Base-by-base conservation (phyloP, 2,329 filamentous ascomycete genomes). In the Thielaviopsis ethacetica region DNA sequence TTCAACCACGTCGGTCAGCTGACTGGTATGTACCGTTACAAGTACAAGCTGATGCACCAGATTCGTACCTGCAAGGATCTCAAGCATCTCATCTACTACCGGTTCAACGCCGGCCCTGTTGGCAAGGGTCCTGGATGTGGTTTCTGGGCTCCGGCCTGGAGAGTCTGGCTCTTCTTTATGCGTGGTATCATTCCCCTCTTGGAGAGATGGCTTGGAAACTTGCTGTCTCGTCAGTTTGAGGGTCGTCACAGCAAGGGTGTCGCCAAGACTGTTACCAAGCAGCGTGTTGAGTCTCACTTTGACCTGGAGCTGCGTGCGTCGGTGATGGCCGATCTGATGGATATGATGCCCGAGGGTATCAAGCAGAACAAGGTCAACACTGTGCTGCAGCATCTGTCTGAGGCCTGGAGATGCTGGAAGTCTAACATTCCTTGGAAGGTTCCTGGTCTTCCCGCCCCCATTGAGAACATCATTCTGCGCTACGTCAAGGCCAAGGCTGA, bases 351-450 rank as follows among this genome's bases (percentile, higher is more conserved):
- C 0, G 94, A 98, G 70, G 93, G 93, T 64, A 97, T 98, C 75
- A 96, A 96, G 71, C 93, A 98, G 70, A 98, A 93, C 76, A 98
- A 98, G 74, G 90, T 98, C 71, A 95, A 98, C 71, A 95, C 91
- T 1, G 91, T 98, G 52, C 76, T 98, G 58, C 93, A 97, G 68
- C 94, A 98, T 78, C 74, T 98, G 50, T 97, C 91, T 0, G 93
- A 98, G 74, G 93, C 93, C 15, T 98, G 93, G 93, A 82, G 93
- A 74, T 98, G 93, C 75, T 98, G 93, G 93, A 98, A 98, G 84
- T 96, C 91, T 73, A 98, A 98, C 68, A 98, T 98, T 65, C 93
- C 93, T 0, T 98, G 93, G 93, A 98, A 98, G 75, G 93, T 98
- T 2, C 93, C 93, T 56, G 94, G 93, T 44, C 73, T 98, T 62